A percentile compares a stretch with the other conserved stretches of the same genome.
Conservation (phyloP, 2,329 filamentous ascomycete genomes). For the Clarireedia homoeocarpa region DNA sequence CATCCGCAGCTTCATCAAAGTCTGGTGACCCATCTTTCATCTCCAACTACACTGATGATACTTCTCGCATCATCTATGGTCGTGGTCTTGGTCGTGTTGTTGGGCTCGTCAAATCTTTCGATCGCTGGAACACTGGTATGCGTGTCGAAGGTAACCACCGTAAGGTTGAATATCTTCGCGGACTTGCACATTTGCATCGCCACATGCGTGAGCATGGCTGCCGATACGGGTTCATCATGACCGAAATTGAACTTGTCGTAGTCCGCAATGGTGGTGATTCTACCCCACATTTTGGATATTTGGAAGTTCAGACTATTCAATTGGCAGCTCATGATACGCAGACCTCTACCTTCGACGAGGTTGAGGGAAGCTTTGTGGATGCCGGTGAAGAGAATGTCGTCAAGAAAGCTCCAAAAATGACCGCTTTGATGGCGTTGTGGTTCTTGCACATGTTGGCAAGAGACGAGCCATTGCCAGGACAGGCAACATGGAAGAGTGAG, state of each 20-base stretch:
- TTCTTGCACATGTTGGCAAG: slow-evolving; percentile 66
- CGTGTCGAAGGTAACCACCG: slow-evolving; percentile 76
- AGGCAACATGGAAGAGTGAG: slow-evolving; percentile 58
- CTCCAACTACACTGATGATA: slow-evolving; percentile 45
- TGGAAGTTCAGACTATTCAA: slow-evolving; percentile 63
- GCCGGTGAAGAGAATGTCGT: slow-evolving; percentile 29
- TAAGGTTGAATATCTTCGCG: slow-evolving; percentile 81
- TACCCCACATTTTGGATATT: slow-evolving; percentile 78
- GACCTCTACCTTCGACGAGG: slow-evolving; percentile 17
- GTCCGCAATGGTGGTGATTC: slow-evolving; percentile 69
- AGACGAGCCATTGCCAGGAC: slow-evolving; percentile 50
- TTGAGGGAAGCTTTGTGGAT: slow-evolving; percentile 19
- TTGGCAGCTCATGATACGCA: slow-evolving; percentile 36
- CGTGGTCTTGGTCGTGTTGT: slow-evolving; percentile 56
- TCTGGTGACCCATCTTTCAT: slow-evolving; percentile 35
- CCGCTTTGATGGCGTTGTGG: slow-evolving; percentile 68
- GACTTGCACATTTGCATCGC: slow-evolving; percentile 77
- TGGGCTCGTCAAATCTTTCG: slow-evolving; percentile 83
- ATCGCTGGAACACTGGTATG: slow-evolving; percentile 94
- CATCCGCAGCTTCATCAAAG: slow-evolving; percentile 14
- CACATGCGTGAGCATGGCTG: slow-evolving; percentile 91
- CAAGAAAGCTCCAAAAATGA: slow-evolving; percentile 55
- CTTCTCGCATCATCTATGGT: slow-evolving; percentile 39
- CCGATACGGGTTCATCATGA: slow-evolving; percentile 93
- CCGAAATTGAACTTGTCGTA: slow-evolving; percentile 88